Percentiles rank a stretch among this genome's conserved stretches.
Evolutionary conservation across 192 early-diverging fungal genomes (phyloP).

Genomic region (Cetraspora pellucida): DNA sequence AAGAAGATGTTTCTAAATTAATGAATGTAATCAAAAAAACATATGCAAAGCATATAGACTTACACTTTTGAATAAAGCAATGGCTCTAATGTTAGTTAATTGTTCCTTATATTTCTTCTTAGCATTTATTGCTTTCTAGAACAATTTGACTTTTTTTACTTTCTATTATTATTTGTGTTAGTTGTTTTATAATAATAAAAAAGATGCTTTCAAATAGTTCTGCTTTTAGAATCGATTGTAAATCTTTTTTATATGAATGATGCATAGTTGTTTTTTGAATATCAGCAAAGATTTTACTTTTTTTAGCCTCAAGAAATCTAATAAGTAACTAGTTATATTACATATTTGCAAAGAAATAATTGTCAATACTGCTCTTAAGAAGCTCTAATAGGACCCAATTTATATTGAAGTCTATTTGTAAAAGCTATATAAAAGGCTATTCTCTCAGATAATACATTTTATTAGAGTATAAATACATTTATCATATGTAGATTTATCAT

Average conservation of each 20-base stretch:
- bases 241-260: conserved; percentile 27
- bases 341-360: conserved; percentile 29
- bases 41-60: conserved; percentile 24
- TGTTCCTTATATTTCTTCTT: conserved; percentile 29
- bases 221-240: conserved; percentile 20
- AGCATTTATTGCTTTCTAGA: conserved; percentile 18
- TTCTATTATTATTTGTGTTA: conserved; percentile 30
- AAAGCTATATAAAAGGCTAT: background rate
- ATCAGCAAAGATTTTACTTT: conserved; percentile 16
- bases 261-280: conserved; percentile 5
- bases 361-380: conserved; percentile 23
- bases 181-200: conserved; percentile 30
- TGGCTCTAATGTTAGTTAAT: conserved; percentile 16
- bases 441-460: no score
- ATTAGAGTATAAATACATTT: no score
- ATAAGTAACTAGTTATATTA: conserved; percentile 26
- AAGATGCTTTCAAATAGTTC: conserved; percentile 2
- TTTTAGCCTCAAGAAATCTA: conserved; percentile 29
- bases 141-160: conserved; percentile 25
- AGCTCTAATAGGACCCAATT: conserved; percentile 17
- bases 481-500: no score
- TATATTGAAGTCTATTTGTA: conserved; percentile 23
- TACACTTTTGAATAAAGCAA: conserved; percentile 31
- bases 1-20: conserved; percentile 26
- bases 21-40: conserved; percentile 21